These are phyloP conservation scores for Carallia pectinifolia DNA, from an alignment of 345 rosid species.

Conservation along the genomic window DNA sequence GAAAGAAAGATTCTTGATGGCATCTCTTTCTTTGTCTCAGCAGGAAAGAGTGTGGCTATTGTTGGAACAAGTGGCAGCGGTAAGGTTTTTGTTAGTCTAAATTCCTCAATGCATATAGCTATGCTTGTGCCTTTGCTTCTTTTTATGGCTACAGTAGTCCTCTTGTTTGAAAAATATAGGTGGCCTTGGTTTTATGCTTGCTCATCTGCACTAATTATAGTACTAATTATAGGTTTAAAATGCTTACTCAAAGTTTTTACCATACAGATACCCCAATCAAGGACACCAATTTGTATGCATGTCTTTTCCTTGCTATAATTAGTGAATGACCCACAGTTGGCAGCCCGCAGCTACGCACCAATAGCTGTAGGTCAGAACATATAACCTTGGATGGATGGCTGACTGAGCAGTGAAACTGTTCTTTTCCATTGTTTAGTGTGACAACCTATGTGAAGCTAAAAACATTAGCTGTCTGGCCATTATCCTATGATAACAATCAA, in stretches of 20 bases:
- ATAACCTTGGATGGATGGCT: too few relatives aligned
- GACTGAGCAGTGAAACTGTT: too few relatives aligned
- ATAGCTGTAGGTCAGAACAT: too few relatives aligned
- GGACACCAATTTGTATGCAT: not conserved
- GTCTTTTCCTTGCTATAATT: too few relatives aligned
- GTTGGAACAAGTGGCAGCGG: conserved; percentile 99
- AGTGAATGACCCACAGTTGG: too few relatives aligned
- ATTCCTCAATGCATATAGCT: not conserved
- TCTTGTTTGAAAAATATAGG: too few relatives aligned
- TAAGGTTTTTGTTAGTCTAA: conserved; percentile 30
- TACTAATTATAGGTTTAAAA: too few relatives aligned
- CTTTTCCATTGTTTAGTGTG: too few relatives aligned
- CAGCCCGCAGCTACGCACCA: too few relatives aligned
- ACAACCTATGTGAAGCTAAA: too few relatives aligned
- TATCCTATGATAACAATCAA: not conserved
- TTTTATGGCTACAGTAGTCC: not conserved
- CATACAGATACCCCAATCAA: not conserved
- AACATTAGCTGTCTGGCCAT: not conserved
- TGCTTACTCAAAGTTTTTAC: not conserved
- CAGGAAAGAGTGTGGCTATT: conserved; percentile 96
- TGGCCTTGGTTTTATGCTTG: too few relatives aligned
- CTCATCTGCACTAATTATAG: not conserved
- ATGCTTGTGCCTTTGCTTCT: not conserved
- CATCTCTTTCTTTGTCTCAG: conserved; percentile 80
- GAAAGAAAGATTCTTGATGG: conserved; percentile 93